These are phyloP conservation scores for Hypomyces perniciosus DNA, from an alignment of 2,329 filamentous ascomycete genomes.

Conservation along the genomic window DNA sequence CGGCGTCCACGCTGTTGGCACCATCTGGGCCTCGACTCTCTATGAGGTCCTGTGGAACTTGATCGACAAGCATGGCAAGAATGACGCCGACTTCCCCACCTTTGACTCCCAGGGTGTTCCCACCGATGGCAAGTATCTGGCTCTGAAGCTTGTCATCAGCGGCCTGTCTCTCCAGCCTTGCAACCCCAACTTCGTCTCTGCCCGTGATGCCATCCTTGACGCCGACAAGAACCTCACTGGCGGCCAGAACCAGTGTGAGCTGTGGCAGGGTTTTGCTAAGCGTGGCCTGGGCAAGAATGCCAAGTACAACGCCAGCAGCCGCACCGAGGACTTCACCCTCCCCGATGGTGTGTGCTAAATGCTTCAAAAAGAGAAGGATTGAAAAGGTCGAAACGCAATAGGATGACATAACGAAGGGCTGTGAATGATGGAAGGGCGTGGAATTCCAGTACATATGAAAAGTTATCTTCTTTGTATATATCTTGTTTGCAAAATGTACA, in stretches of 20 bases:
- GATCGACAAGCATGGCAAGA: conserved; percentile 50
- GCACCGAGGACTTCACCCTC: conserved; percentile 27
- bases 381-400: background rate
- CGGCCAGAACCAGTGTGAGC: conserved; percentile 43
- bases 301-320: conserved; percentile 21
- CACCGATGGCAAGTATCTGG: conserved; percentile 45
- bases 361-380: background rate
- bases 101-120: conserved; percentile 40
- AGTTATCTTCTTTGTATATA: too few species aligned
- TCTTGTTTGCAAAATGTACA: too few species aligned
- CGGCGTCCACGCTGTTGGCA: conserved; percentile 43
- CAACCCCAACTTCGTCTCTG: conserved; percentile 47
- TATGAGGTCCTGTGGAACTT: conserved; percentile 55
- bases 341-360: conserved; percentile 21
- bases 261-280: conserved; percentile 53
- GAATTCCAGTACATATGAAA: background rate
- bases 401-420: background rate
- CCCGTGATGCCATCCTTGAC: conserved; percentile 50
- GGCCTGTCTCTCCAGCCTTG: conserved; percentile 52
- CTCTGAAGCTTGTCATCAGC: conserved; percentile 47
- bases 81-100: conserved; percentile 33
- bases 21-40: conserved; percentile 46
- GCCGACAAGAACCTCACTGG: conserved; percentile 47
- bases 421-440: background rate
- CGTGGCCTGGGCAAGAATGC: conserved; percentile 43